Percentiles rank a stretch among this genome's conserved stretches.
Evolutionary conservation across 129 eudicot species (phyloP).

Genomic region (Flaveria bidentis): DNA sequence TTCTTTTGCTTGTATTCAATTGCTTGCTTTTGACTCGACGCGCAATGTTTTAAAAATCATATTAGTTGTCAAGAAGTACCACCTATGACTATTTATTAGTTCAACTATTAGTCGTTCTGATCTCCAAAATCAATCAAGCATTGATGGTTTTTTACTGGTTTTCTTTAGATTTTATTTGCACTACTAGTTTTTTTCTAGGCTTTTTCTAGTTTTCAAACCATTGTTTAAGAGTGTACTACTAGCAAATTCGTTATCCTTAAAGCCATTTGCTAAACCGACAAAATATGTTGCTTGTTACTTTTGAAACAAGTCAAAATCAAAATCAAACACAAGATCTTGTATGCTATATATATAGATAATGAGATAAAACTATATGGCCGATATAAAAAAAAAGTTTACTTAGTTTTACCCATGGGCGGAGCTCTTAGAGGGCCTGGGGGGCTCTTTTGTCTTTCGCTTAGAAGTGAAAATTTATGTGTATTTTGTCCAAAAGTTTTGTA

Average conservation of each 20-base stretch:
- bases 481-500: too few relatives aligned
- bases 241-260: background rate
- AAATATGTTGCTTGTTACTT: background rate
- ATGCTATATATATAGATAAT: background rate
- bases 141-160: background rate
- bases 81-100: background rate
- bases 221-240: background rate
- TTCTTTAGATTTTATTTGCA: background rate
- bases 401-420: background rate
- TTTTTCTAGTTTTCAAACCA: background rate
- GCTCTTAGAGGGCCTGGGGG: too few relatives aligned
- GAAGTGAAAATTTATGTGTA: too few relatives aligned
- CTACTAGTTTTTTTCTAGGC: background rate
- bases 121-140: background rate
- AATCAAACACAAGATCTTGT: background rate
- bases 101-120: background rate
- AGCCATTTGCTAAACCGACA: background rate
- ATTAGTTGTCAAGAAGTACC: background rate
- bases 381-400: background rate
- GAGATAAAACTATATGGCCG: background rate
- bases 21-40: background rate
- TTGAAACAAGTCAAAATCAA: background rate
- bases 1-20: slow-evolving; percentile 17
- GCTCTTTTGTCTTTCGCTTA: too few relatives aligned
- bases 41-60: background rate